Evolutionary conservation across 352 stramenopile genomes (phyloP).

Genomic region (Phytophthora tentaculata): DNA sequence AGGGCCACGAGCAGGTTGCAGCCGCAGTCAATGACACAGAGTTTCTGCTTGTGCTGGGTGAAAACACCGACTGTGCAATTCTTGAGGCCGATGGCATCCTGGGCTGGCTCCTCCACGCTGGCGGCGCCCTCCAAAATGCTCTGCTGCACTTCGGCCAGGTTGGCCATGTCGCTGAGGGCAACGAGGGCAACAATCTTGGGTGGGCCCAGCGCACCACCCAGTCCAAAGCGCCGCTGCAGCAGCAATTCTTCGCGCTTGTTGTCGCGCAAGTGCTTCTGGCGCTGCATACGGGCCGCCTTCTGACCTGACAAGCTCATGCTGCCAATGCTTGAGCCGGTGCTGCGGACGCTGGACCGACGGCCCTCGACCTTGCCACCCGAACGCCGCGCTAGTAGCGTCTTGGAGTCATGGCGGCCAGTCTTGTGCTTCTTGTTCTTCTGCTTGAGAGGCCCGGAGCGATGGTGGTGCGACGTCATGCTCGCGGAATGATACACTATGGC

Average conservation of each 20-base stretch:
- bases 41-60: conserved; percentile 88
- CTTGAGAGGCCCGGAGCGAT: conserved; percentile 89
- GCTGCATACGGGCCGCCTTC: conserved; percentile 80
- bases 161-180: conserved; percentile 69
- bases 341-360: conserved; percentile 48
- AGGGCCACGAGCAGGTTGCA: conserved; percentile 83
- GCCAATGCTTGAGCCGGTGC: conserved; percentile 42
- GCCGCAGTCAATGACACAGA: conserved; percentile 86
- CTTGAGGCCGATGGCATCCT: conserved; percentile 46
- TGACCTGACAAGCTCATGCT: conserved; percentile 66
- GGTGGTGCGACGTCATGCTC: conserved; percentile 78
- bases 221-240: conserved; percentile 83
- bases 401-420: conserved; percentile 82
- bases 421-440: conserved; percentile 95
- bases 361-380: conserved; percentile 80
- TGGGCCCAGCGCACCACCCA: conserved; percentile 67
- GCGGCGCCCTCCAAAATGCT: conserved; percentile 69
- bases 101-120: conserved; percentile 60
- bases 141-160: conserved; percentile 68
- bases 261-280: conserved; percentile 83
- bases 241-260: conserved; percentile 89
- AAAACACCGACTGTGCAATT: conserved; percentile 80
- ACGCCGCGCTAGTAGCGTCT: conserved; percentile 72
- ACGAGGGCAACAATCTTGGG: conserved; percentile 90
- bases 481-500: conserved; percentile 23